Base-by-base conservation (phyloP, 768 basidiomycete species). In the Serendipita sp. region DNA sequence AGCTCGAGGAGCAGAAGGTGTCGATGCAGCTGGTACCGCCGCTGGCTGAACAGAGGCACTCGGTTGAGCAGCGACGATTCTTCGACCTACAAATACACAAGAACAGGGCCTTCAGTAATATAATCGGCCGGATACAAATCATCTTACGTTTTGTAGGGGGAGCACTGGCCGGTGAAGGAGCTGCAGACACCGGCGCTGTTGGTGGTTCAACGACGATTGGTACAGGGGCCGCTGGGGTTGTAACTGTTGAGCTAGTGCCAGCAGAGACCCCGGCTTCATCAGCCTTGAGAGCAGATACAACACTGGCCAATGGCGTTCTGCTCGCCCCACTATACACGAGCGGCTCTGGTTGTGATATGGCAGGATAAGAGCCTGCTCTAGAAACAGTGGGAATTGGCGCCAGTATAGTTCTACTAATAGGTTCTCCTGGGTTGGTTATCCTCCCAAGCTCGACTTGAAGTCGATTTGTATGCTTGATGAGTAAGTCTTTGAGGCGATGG, bases 401-500 rank as follows among this genome's bases (percentile, higher is more conserved):
- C 13, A 32, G 30, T 8, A 8, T n/a, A 18, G 48, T 32, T 32
- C 48, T 51, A 8, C 48, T 30, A 35, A 35, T 60, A 8, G 56
- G 28, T 30, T 23, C 16, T 23, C 56, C 56, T n/a, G 56, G 56
- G 18, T 60, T 32, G 16, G 56, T 60, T 28, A 60, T 60, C 18
- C 56, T 3, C 35, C 28, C 18, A n/a, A 60, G 56, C 30, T 60
- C 56, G 36, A 36, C 56, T 36, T 60, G 56, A 10, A 60, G 28
- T 60, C 56, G 56, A 35, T 60, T 60, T n/a, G 56, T n/a, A 60
- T 60, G 56, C 56, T 60, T 60, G 2, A 38, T 60, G 30, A 60
- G 56, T n/a, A 60, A 35, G 30, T 38, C 30, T 30, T 60, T 60
- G 56, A 60, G 56, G 1, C 36, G 28, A n/a, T 60, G 28, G 34